phyloP scores from a whole-genome alignment of 208 protist genomes.

The Acanthamoeba castellanii region DNA sequence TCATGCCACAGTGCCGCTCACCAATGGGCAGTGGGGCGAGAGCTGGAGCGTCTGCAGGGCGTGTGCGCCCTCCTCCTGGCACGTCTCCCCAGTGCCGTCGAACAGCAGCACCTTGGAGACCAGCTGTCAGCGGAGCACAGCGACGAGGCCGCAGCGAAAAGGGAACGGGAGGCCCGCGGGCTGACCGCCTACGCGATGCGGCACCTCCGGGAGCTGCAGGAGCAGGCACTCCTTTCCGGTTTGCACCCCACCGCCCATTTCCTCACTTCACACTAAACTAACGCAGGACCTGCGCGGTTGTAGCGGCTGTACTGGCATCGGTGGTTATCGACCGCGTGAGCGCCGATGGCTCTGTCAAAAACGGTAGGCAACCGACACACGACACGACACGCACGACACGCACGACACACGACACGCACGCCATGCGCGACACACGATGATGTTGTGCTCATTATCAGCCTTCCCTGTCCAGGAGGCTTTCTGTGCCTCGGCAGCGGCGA shows the following conservation, averaged over 20 bases:
- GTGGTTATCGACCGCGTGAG: not conserved
- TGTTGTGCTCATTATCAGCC: too few relatives aligned
- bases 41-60: slow-evolving; percentile 14
- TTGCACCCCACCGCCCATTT: not conserved
- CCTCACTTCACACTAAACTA: not conserved
- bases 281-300: not conserved
- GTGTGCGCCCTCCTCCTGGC: not conserved
- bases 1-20: not conserved
- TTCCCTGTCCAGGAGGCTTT: too few relatives aligned
- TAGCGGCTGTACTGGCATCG: not conserved
- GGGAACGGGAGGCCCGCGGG: not conserved
- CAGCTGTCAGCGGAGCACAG: not conserved
- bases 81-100: not conserved
- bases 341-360: not conserved
- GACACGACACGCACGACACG: too few relatives aligned
- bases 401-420: too few relatives aligned
- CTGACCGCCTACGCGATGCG: not conserved
- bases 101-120: not conserved
- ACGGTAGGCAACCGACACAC: not conserved
- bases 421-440: too few relatives aligned
- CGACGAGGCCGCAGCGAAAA: not conserved
- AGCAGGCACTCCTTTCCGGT: not conserved
- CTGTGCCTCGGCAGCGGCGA: too few relatives aligned
- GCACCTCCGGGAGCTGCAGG: not conserved
- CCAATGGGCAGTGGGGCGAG: not conserved